Evolutionary conservation across 169 alveolate genomes (phyloP), one percentile per base, ranked within the genome.

Genomic region (Cryptosporidium ubiquitum): DNA sequence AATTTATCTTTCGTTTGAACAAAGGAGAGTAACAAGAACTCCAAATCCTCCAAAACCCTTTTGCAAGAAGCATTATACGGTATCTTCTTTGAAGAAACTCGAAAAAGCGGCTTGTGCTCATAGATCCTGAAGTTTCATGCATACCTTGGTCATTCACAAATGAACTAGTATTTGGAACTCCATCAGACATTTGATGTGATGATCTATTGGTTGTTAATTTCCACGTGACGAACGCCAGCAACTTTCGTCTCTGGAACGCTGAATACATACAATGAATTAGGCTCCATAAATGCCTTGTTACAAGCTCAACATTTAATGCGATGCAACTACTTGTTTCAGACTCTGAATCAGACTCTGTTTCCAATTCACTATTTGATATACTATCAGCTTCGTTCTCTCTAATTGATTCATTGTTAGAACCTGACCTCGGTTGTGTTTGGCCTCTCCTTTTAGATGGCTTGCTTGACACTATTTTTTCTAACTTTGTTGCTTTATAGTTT

Each of bases 31-130:
- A 79, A 44, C 89, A 79, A n/a, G 89, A 79, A 0, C 89, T 61
- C 89, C 89, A 79, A 60, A 79, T 79, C 58, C 89, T 79, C 89
- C 89, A 79, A 79, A 79, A 79, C 33, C 89, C 89, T 18, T 79
- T 79, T 12, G 89, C 74, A 4, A 79, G 20, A 23, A 79, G 68
- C 89, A 79, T 64, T 40, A 16, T 61, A 18, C 89, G 73, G 20
- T 61, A 79, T 40, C 89, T 58, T 37, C 89, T 58, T 44, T 79
- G 89, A 61, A 79, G 89, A 20, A 79, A 68, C 40, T 79, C 89
- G 37, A 79, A 79, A 39, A 79, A 79, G 20, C 89, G 74, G 29
- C 20, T 58, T 64, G 61, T 79, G 39, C 61, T 64, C 37, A 61
- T 61, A 7, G 89, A 79, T 5, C 84, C 61, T 23, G 84, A 39